Percentiles rank a stretch among this genome's conserved stretches.
Conservation (phyloP, 176 grass and related monocot species). For the Rhynchospora pubera region DNA sequence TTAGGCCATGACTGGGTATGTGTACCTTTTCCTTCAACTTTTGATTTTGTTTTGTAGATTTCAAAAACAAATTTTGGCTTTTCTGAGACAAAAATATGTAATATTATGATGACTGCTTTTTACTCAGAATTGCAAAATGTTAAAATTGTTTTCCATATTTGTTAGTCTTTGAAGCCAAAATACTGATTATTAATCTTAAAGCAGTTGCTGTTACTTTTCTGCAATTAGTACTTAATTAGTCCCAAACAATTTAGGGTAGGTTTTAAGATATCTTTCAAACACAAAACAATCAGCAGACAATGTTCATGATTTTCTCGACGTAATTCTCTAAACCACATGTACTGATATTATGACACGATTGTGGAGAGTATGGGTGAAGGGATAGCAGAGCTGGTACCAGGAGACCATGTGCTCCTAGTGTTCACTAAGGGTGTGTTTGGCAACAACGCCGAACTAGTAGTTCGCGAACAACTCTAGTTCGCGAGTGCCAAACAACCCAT, state of each 20-base stretch:
- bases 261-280: too few relatives aligned
- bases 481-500: too few relatives aligned
- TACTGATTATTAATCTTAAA: not conserved
- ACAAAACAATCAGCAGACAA: not conserved
- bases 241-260: too few relatives aligned
- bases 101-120: not conserved
- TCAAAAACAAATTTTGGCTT: not conserved
- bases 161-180: not conserved
- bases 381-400: constrained; percentile 61
- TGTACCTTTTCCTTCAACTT: not conserved
- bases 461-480: too few relatives aligned
- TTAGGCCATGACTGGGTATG: constrained; percentile 89
- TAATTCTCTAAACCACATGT: not conserved
- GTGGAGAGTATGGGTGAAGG: constrained; percentile 87
- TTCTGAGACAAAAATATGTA: not conserved
- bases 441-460: too few relatives aligned
- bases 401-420: constrained; percentile 83
- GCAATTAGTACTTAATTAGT: not conserved
- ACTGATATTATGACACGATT: constrained; percentile 32
- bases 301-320: not conserved
- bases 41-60: not conserved
- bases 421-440: constrained; percentile 93
- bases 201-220: not conserved
- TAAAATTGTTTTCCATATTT: not conserved
- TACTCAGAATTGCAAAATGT: not conserved